These are phyloP conservation scores for Elsinoe ampelina DNA, from an alignment of 2,329 filamentous ascomycete genomes.

Conservation along the genomic window DNA sequence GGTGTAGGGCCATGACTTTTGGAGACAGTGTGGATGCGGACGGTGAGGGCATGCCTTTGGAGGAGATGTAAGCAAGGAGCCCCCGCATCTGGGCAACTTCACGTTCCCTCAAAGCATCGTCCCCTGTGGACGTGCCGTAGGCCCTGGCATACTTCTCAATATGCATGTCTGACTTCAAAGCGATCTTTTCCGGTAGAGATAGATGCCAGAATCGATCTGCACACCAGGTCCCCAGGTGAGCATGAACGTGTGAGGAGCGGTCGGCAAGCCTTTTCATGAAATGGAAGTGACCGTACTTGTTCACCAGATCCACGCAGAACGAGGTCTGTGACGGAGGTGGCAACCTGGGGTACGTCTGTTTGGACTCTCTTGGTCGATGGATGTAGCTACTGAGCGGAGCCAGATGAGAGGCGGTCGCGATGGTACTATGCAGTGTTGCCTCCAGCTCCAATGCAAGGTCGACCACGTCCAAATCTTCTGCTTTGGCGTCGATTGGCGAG, in stretches of 20 bases:
- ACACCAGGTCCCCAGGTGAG: conserved; percentile 71
- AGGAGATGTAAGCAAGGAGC: conserved; percentile 36
- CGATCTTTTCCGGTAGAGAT: conserved; percentile 53
- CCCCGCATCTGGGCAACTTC: conserved; percentile 50
- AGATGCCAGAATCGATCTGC: conserved; percentile 73
- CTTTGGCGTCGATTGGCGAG: conserved; percentile 79
- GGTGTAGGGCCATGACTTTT: conserved; percentile 59
- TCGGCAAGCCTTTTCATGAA: conserved; percentile 49
- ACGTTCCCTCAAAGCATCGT: conserved; percentile 29
- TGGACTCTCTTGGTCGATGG: conserved; percentile 50
- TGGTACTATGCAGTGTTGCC: conserved; percentile 65
- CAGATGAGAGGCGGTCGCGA: conserved; percentile 64
- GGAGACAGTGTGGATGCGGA: conserved; percentile 40
- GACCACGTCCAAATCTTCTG: conserved; percentile 39
- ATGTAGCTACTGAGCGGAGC: conserved; percentile 50
- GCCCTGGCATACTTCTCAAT: conserved; percentile 31
- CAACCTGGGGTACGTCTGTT: conserved; percentile 48
- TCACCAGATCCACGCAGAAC: conserved; percentile 52
- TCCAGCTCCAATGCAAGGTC: conserved; percentile 51
- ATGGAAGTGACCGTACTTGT: conserved; percentile 42
- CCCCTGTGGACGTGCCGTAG: background rate
- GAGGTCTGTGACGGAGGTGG: conserved; percentile 48
- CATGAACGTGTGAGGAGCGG: conserved; percentile 51
- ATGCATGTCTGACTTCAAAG: conserved; percentile 51
- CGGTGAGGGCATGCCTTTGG: background rate